Base-by-base conservation (phyloP, 2,329 filamentous ascomycete species). In the Phoma herbarum region DNA sequence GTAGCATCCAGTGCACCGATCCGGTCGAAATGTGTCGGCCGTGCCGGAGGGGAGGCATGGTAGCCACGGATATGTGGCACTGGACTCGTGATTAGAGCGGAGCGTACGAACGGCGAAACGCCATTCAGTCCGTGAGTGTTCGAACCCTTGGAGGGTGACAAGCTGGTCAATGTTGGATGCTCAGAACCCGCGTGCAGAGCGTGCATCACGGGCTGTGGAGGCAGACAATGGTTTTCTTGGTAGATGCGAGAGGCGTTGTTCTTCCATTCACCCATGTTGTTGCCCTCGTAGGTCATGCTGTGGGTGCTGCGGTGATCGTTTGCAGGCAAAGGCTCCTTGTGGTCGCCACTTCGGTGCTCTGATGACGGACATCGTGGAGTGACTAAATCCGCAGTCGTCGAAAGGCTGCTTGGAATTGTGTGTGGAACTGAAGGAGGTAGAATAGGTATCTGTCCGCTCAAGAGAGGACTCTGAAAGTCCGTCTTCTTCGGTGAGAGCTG, bases 261-360 rank as follows among this genome's bases (percentile, higher is more conserved):
- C 9, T 7, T 42, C 26, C 23, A 26, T 14, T 20, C 43, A n/a
- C 23, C 28, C 39, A 18, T 5, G 11, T 47, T 12, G 29, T 26
- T 28, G n/a, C 16, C 33, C 41, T 48, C 29, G 25, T 20, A 11
- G 3, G 25, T 14, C 16, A 23, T 42, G 3, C 23, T 26, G 10
- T 41, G 28, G 9, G 18, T 18, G 9, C 25, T 18, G 6, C 41
- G 14, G 6, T 20, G 23, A 16, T 45, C 26, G 5, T 35, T 41
- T 8, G 18, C 33, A n/a, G 45, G 45, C n/a, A 59, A 35, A 1
- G 50, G 45, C 7, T 50, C n/a, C 18, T 41, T 59, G 26, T 45
- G 45, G 12, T 50, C 37, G n/a, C 46, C 56, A 16, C 29, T 53
- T n/a, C 56, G 23, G 25, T 59, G 26, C 29, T 45, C 39, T 33